Conservation (phyloP, 2,329 filamentous ascomycete genomes). For the Lasiodiplodia sp. region DNA sequence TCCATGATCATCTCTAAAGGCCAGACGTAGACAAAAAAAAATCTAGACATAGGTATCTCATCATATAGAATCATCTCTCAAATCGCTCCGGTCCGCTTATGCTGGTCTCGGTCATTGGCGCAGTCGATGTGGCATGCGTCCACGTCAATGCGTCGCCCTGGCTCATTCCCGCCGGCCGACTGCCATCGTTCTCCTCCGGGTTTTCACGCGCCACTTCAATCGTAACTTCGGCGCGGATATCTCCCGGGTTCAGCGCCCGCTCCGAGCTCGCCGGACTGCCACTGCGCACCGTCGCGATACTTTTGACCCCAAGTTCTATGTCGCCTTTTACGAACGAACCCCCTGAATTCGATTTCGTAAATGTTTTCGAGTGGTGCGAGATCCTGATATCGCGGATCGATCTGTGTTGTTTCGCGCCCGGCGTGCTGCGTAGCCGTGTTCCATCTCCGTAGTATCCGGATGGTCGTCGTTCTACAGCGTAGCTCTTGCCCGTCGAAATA, state of each 20-base stretch:
- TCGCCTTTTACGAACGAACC: constrained; percentile 12
- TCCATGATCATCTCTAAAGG: not conserved
- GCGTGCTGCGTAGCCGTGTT: constrained; percentile 7
- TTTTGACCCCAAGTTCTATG: constrained; percentile 12
- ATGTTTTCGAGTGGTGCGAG: not conserved
- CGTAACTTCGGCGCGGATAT: constrained; percentile 18
- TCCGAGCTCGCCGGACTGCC: constrained; percentile 21
- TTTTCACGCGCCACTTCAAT: constrained; percentile 22
- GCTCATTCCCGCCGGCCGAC: constrained; percentile 2
- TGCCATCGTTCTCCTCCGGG: not conserved
- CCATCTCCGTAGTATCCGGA: constrained; percentile 1
- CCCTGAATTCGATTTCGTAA: not conserved
- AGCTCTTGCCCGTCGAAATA: constrained; percentile 6
- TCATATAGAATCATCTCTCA: not conserved
- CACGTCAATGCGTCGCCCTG: constrained; percentile 13
- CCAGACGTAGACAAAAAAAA: not conserved
- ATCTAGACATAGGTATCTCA: no score
- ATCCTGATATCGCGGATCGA: not conserved
- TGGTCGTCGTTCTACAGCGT: not conserved
- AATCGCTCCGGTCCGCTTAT: constrained; percentile 16
- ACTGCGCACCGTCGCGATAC: constrained; percentile 1
- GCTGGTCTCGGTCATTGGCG: constrained; percentile 19
- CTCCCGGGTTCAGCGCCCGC: constrained; percentile 16
- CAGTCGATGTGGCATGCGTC: constrained; percentile 15
- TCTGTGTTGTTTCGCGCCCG: not conserved